Percentiles rank a stretch among this genome's conserved stretches.
These are phyloP conservation scores for Entophlyctis luteolus DNA, from an alignment of 192 early-diverging fungal genomes.

Conservation along the genomic window DNA sequence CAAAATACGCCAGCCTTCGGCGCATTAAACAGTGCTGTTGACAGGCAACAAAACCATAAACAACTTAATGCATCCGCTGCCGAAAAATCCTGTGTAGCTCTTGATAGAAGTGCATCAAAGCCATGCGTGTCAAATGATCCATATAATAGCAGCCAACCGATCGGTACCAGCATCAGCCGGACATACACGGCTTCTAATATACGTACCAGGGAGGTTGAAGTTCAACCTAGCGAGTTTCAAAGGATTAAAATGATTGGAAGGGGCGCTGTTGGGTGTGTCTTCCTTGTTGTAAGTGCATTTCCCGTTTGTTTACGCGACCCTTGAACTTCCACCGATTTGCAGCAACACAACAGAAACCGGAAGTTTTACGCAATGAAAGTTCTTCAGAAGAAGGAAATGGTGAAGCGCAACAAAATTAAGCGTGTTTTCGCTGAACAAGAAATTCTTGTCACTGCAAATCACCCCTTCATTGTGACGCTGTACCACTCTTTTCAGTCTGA, in stretches of 20 bases:
- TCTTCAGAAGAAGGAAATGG: slow-evolving; percentile 92
- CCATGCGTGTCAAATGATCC: not conserved
- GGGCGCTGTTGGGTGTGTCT: slow-evolving; percentile 98
- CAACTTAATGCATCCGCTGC: not conserved
- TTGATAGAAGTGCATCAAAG: not conserved
- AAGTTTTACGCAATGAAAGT: slow-evolving; percentile 97
- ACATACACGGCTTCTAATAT: slow-evolving; percentile 70
- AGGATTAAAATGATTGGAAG: slow-evolving; percentile 91
- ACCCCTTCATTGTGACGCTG: slow-evolving; percentile 84
- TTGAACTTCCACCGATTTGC: not conserved
- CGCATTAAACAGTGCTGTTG: too few species aligned
- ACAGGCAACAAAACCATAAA: too few species aligned
- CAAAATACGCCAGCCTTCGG: too few species aligned
- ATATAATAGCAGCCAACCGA: not conserved
- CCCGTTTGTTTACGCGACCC: not conserved
- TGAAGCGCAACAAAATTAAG: slow-evolving; percentile 97
- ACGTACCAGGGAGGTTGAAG: slow-evolving; percentile 76
- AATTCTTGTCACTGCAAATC: slow-evolving; percentile 79
- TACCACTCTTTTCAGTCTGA: slow-evolving; percentile 88
- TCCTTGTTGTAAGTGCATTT: slow-evolving; percentile 70
- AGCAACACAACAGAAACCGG: slow-evolving; percentile 62
- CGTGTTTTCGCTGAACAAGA: slow-evolving; percentile 96
- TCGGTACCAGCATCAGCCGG: slow-evolving; percentile 8
- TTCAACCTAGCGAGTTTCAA: slow-evolving; percentile 82
- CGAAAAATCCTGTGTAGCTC: not conserved